These are phyloP conservation scores for Cyphellophora europaea DNA, from an alignment of 2,329 filamentous ascomycete genomes.

Conservation along the genomic window DNA sequence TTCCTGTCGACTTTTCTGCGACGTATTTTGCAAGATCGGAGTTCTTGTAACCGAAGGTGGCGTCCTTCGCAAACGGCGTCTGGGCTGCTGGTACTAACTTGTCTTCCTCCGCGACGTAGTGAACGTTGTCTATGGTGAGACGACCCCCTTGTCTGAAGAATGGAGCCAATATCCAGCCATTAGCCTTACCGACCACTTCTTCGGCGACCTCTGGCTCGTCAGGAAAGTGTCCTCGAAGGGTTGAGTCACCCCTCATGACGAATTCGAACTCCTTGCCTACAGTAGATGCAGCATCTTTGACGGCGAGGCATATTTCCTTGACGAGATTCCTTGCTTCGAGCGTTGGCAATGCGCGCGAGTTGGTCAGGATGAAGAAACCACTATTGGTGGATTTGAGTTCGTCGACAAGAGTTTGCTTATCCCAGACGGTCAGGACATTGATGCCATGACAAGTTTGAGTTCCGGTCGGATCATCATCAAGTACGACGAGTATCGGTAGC, in stretches of 20 bases:
- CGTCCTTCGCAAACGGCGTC: slow-evolving; percentile 49
- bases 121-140: slow-evolving; percentile 48
- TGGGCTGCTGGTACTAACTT: slow-evolving; percentile 40
- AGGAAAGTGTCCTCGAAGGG: slow-evolving; percentile 48
- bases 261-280: slow-evolving; percentile 39
- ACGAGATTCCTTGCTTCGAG: slow-evolving; percentile 39
- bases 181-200: slow-evolving; percentile 38
- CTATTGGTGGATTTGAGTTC: slow-evolving; percentile 34
- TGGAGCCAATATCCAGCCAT: slow-evolving; percentile 47
- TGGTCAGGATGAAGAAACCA: slow-evolving; percentile 54
- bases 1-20: slow-evolving; percentile 42
- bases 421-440: slow-evolving; percentile 46
- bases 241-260: slow-evolving; percentile 49
- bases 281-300: slow-evolving; percentile 34
- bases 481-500: slow-evolving; percentile 22
- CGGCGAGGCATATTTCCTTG: slow-evolving; percentile 40
- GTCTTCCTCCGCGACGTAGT: slow-evolving; percentile 48
- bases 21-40: slow-evolving; percentile 47
- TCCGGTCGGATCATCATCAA: slow-evolving; percentile 51
- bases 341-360: slow-evolving; percentile 47
- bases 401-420: slow-evolving; percentile 34
- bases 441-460: slow-evolving; percentile 54
- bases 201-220: slow-evolving; percentile 45
- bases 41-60: slow-evolving; percentile 47
- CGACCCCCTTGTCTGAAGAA: slow-evolving; percentile 52